Base-by-base conservation (phyloP, 805 yeast species). In the Ogataea philodendri region DNA sequence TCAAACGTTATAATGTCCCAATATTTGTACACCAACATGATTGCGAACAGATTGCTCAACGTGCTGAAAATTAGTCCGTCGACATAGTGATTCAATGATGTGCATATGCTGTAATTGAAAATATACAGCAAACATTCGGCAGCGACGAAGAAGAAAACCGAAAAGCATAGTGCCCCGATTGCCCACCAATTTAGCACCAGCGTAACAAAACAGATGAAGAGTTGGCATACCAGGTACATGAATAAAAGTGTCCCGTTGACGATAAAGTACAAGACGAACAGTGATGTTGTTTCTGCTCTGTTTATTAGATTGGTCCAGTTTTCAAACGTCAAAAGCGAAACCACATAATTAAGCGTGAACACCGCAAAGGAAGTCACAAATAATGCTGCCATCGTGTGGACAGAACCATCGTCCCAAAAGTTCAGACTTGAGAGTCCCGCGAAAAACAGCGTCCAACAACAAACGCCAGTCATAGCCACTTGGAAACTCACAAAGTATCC, bases 1-100 rank as follows among this genome's bases (percentile, higher is more conserved):
- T 90, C 97, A 39, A 81, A 78, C 9, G 97, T 93, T 34, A 90
- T 81, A 74, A 89, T 87, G 54, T 89, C 97, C 96, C 97, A 90
- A 49, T 79, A 86, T 63, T 93, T 89, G 68, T 88, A 90, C 33
- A 90, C 70, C 97, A 93, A 90, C 95, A 93, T 88, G 37, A 84
- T 65, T 4, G 95, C 73, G 52, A 87, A 83, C 32, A 87, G 56
- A 55, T 86, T 86, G 55, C 95, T 76, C 22, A 87, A 52, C 16
- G 93, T 74, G 20, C 87, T 93, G 53, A 89, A 86, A 54, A 90
- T 82, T 19, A 87, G 60, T 1, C 97, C 97, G 55, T 90, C 98
- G 15, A 87, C 70, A 57, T 90, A 93, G 61, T 93, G 98, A 23
- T 81, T 76, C 30, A 83, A 75, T 14, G 78, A 71, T 22, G 65